phyloP scores from a whole-genome alignment of 139 green algal genomes.

The Chlorella sp. region DNA sequence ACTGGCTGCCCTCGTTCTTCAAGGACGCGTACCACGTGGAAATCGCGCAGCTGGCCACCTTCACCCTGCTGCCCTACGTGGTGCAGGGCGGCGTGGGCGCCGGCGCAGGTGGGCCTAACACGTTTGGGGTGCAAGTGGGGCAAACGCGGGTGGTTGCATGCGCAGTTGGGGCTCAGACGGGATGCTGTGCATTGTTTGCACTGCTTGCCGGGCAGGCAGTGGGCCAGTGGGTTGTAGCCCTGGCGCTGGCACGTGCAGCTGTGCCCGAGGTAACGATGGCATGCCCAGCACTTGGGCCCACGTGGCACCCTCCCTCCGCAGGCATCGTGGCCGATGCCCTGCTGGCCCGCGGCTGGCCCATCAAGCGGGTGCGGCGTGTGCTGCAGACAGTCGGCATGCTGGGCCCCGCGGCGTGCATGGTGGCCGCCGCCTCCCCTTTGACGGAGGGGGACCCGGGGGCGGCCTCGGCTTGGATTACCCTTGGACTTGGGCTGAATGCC shows the following conservation, averaged over 20 bases:
- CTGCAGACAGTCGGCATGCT: slow-evolving; percentile 78
- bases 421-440: slow-evolving; percentile 65
- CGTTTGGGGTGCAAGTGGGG: background rate
- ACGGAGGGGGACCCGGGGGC: slow-evolving; percentile 48
- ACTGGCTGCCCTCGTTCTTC: slow-evolving; percentile 90
- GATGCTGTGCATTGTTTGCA: too few relatives aligned
- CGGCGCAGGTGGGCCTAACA: slow-evolving; percentile 25
- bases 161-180: background rate
- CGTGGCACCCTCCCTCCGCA: background rate
- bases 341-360: slow-evolving; percentile 42
- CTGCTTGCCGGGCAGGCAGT: too few relatives aligned
- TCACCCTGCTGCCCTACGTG: slow-evolving; percentile 82
- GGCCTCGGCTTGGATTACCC: slow-evolving; percentile 71
- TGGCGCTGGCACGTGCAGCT: too few relatives aligned
- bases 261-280: too few relatives aligned
- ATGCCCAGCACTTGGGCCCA: too few relatives aligned
- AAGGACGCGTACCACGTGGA: slow-evolving; percentile 69
- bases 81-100: slow-evolving; percentile 63
- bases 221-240: too few relatives aligned
- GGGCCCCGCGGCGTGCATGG: slow-evolving; percentile 74
- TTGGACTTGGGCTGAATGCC: slow-evolving; percentile 77
- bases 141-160: background rate
- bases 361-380: slow-evolving; percentile 36
- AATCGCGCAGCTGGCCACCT: slow-evolving; percentile 67
- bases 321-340: slow-evolving; percentile 48